phyloP scores from a whole-genome alignment of 108 stramenopile species.

The Schizochytrium sp. region DNA sequence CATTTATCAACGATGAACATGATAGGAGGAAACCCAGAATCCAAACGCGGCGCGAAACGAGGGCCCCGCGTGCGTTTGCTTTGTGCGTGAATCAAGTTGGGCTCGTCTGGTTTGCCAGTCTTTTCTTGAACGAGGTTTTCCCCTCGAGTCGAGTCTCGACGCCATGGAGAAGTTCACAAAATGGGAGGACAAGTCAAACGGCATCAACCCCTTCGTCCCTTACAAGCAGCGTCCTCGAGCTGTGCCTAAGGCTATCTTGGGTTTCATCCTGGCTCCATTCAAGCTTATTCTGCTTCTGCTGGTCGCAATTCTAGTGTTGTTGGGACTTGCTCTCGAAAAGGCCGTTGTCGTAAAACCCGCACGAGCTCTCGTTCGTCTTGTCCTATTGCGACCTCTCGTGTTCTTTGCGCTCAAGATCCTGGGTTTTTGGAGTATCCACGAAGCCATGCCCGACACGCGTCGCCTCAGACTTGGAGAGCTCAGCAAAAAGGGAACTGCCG shows the following conservation, averaged over 20 bases:
- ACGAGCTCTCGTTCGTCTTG: background rate
- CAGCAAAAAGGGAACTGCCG: background rate
- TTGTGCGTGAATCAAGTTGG: background rate
- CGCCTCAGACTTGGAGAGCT: slow-evolving; percentile 32
- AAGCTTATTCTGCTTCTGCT: background rate
- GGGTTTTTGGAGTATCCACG: background rate
- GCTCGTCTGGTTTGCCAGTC: background rate
- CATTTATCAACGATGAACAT: no score
- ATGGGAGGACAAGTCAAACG: slow-evolving; percentile 61
- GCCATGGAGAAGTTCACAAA: slow-evolving; percentile 50
- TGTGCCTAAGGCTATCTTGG: background rate
- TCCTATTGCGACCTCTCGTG: background rate
- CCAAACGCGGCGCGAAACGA: no score
- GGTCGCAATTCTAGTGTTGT: background rate
- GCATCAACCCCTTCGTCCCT: slow-evolving; percentile 61
- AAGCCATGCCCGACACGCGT: slow-evolving; percentile 20
- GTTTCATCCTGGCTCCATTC: background rate
- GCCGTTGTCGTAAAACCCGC: background rate
- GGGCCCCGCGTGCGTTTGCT: background rate
- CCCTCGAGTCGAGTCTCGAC: background rate
- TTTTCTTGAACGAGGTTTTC: background rate
- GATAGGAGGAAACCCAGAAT: no score
- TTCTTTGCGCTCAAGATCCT: background rate
- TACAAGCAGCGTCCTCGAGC: background rate
- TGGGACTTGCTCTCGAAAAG: slow-evolving; percentile 6